These are phyloP conservation scores for Ascochyta rabiei DNA, from an alignment of 2,329 filamentous ascomycete genomes.

Conservation along the genomic window DNA sequence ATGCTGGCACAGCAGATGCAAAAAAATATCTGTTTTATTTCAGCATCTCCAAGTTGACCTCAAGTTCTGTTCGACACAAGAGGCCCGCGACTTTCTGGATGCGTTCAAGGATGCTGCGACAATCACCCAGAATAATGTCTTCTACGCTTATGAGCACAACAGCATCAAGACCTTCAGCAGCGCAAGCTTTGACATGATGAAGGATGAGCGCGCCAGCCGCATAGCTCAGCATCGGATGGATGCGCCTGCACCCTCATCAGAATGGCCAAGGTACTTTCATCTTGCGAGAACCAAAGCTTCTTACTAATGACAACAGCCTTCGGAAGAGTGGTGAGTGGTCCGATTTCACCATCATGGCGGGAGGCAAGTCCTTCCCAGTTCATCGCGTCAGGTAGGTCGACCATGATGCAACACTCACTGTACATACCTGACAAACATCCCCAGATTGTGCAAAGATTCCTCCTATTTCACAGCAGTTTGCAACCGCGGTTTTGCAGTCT, in stretches of 20 bases:
- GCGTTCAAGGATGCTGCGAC: conserved; percentile 13
- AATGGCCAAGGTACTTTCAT: conserved; percentile 20
- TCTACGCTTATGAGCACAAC: conserved; percentile 18
- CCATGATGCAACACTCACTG: no score
- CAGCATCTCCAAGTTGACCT: conserved; percentile 25
- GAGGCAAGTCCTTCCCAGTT: conserved; percentile 20
- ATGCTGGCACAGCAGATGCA: conserved; percentile 17
- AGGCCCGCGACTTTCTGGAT: conserved; percentile 18
- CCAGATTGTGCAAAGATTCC: conserved; percentile 24
- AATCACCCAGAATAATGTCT: conserved; percentile 15
- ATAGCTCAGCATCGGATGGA: conserved; percentile 8
- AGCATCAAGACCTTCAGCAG: conserved; percentile 9
- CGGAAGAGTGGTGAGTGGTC: conserved; percentile 24
- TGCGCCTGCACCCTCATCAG: not conserved
- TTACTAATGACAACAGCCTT: conserved; percentile 15
- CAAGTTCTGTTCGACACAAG: conserved; percentile 9
- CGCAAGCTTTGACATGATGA: conserved; percentile 21
- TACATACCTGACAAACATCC: not conserved
- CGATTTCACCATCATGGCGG: conserved; percentile 30
- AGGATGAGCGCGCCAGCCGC: conserved; percentile 8
- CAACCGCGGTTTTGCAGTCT: conserved; percentile 21
- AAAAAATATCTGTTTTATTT: conserved; percentile 24
- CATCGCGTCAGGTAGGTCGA: conserved; percentile 24
- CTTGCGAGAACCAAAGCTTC: not conserved
- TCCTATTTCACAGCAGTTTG: conserved; percentile 31